Evolutionary conservation across 1,139 yeast species (phyloP).

Genomic region (Hansenula sp.): DNA sequence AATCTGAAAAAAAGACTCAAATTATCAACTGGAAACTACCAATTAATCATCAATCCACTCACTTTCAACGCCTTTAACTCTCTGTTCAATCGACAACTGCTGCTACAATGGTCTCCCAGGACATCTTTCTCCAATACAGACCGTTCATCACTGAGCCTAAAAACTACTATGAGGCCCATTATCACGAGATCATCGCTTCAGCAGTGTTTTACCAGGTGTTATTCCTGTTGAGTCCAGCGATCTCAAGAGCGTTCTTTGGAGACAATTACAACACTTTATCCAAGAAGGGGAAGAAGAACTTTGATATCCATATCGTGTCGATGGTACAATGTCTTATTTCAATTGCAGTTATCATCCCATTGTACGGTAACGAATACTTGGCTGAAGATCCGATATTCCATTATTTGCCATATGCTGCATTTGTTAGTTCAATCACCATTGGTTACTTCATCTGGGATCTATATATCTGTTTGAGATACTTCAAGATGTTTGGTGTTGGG

Average conservation of each 20-base stretch:
- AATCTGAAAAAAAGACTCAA: no score
- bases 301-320: constrained; percentile 87
- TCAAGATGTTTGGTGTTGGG: constrained; percentile 71
- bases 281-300: constrained; percentile 54
- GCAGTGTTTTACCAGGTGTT: constrained; percentile 41
- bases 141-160: constrained; percentile 25
- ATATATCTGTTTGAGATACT: constrained; percentile 57
- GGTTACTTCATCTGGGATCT: constrained; percentile 95
- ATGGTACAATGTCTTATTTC: constrained; percentile 75
- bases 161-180: constrained; percentile 33
- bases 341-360: constrained; percentile 49
- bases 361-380: constrained; percentile 52
- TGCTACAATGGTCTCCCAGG: constrained; percentile 5
- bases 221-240: constrained; percentile 37
- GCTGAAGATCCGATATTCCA: constrained; percentile 46
- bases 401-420: constrained; percentile 70
- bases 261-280: constrained; percentile 44
- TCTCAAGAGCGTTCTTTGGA: constrained; percentile 45
- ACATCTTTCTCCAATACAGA: constrained; percentile 5
- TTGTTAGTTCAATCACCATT: constrained; percentile 65
- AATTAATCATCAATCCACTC: no score
- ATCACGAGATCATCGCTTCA: constrained; percentile 49
- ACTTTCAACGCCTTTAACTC: no score
- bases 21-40: no score
- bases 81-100: no score